Percentiles rank a stretch among this genome's conserved stretches.
Conservation (phyloP, 352 stramenopile genomes). For the Globisporangium middletonii region DNA sequence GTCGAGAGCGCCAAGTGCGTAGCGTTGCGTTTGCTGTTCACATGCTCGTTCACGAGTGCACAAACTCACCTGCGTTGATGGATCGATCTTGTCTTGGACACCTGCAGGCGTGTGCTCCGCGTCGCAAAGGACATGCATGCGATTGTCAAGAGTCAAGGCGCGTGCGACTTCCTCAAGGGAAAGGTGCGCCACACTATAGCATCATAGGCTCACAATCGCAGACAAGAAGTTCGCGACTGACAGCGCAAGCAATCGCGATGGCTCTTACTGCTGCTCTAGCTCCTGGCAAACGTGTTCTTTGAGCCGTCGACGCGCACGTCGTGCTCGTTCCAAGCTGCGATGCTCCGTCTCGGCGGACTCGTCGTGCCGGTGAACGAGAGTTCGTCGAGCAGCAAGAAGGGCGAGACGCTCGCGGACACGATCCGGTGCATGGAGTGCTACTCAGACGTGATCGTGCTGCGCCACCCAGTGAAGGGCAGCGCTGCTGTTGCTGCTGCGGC, state of each 20-base stretch:
- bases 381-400: constrained; percentile 96
- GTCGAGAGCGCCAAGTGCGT: constrained; percentile 65
- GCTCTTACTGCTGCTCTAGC: constrained; percentile 17
- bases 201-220: background rate
- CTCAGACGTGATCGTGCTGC: constrained; percentile 92
- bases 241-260: background rate
- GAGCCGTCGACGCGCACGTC: constrained; percentile 97
- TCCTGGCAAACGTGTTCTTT: constrained; percentile 97
- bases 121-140: constrained; percentile 81
- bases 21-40: background rate
- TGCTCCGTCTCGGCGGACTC: constrained; percentile 94
- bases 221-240: background rate
- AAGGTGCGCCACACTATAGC: constrained; percentile 34
- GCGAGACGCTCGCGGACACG: constrained; percentile 97
- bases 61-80: background rate
- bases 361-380: constrained; percentile 93
- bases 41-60: background rate
- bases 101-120: constrained; percentile 48
- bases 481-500: constrained; percentile 66
- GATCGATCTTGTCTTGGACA: background rate
- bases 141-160: constrained; percentile 69
- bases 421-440: constrained; percentile 97
- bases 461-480: constrained; percentile 90
- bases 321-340: constrained; percentile 97
- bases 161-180: constrained; percentile 74